phyloP scores from a whole-genome alignment of 2,329 filamentous ascomycete genomes.

The Alternaria sp. region DNA sequence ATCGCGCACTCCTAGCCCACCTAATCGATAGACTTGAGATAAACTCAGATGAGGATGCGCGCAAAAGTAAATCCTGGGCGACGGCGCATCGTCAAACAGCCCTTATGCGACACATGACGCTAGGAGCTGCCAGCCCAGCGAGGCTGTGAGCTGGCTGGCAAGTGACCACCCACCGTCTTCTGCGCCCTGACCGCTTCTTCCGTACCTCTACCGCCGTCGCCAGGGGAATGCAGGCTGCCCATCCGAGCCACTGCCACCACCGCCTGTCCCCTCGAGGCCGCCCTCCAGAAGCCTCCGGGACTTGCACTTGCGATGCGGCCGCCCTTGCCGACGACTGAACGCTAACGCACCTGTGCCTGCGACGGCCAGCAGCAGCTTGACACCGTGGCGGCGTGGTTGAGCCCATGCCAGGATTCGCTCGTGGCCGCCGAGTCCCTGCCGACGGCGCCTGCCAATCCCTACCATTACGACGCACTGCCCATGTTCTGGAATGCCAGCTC shows the following conservation, averaged over 20 bases:
- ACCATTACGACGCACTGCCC: slow-evolving; percentile 6
- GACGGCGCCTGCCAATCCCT: slow-evolving; percentile 28
- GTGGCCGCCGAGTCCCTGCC: slow-evolving; percentile 21
- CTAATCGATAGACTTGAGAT: background rate
- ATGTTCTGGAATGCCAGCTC: slow-evolving; percentile 31
- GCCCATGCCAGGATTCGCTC: slow-evolving; percentile 13
- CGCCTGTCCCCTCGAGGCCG: slow-evolving; percentile 9
- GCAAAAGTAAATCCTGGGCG: background rate
- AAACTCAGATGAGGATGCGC: background rate
- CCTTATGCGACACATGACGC: slow-evolving; percentile 32
- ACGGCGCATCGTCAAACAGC: slow-evolving; percentile 35
- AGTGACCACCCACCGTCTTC: slow-evolving; percentile 25
- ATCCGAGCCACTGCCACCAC: background rate
- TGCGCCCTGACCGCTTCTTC: slow-evolving; percentile 34
- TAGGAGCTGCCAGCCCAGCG: slow-evolving; percentile 30
- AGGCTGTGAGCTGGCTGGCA: slow-evolving; percentile 27
- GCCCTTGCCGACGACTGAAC: slow-evolving; percentile 25
- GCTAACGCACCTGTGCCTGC: slow-evolving; percentile 14
- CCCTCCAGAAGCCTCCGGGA: slow-evolving; percentile 5
- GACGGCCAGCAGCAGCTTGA: slow-evolving; percentile 15
- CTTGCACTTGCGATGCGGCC: slow-evolving; percentile 16
- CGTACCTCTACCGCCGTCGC: slow-evolving; percentile 23
- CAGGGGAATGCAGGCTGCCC: slow-evolving; percentile 30
- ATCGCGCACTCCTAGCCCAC: background rate
- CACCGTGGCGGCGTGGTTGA: slow-evolving; percentile 16